phyloP scores from a whole-genome alignment of 768 basidiomycete genomes.

The Tephrocybe sp. region DNA sequence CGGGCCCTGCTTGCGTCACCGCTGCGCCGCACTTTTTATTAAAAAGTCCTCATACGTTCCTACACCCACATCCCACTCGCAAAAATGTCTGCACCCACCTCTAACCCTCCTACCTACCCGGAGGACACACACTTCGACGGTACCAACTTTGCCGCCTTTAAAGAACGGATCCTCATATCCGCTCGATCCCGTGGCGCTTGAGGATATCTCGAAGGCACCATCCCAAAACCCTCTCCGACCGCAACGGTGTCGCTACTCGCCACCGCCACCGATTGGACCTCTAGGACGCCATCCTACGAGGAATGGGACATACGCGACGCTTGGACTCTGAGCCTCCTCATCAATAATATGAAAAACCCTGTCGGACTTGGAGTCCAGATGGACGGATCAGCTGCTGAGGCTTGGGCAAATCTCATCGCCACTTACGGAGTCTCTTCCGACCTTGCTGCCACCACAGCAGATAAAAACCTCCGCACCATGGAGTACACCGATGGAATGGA shows the following conservation, averaged over 20 bases:
- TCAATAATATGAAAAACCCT: slow-evolving; percentile 22
- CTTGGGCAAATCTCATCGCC: slow-evolving; percentile 15
- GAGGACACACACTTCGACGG: slow-evolving; percentile 20
- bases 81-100: no score
- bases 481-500: slow-evolving; percentile 13
- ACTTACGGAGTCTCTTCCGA: slow-evolving; percentile 12
- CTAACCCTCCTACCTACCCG: slow-evolving; percentile 15
- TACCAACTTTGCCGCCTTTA: slow-evolving; percentile 15
- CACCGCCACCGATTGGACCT: no score
- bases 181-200: slow-evolving; percentile 11
- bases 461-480: slow-evolving; percentile 8
- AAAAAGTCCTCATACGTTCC: no score
- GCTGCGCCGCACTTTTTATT: no score
- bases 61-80: no score
- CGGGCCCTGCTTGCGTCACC: no score
- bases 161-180: slow-evolving; percentile 9
- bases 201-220: slow-evolving; percentile 21
- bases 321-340: slow-evolving; percentile 12
- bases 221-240: slow-evolving; percentile 1
- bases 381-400: slow-evolving; percentile 18
- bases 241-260: no score
- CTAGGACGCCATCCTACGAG: slow-evolving; percentile 10
- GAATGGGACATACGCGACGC: slow-evolving; percentile 21
- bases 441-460: slow-evolving; percentile 11
- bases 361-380: slow-evolving; percentile 20